Percentiles rank a stretch among this genome's conserved stretches.
These are phyloP conservation scores for Tylopilus balloui DNA, from an alignment of 768 basidiomycete genomes.

Conservation along the genomic window DNA sequence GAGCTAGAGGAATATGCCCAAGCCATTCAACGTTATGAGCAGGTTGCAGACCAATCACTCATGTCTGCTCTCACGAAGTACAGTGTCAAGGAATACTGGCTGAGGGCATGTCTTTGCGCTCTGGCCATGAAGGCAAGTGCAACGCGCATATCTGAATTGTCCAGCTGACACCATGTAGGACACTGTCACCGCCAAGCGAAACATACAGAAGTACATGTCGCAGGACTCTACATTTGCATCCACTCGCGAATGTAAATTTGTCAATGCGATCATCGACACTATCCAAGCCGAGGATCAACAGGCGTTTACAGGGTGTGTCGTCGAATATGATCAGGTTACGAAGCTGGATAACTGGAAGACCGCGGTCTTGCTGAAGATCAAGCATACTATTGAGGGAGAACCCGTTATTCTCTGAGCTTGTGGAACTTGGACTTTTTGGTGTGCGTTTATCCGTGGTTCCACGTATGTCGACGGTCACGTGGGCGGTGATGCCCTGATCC, in stretches of 20 bases:
- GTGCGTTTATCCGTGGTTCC: neutral
- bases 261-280: conserved; percentile 73
- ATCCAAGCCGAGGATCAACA: conserved; percentile 68
- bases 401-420: conserved; percentile 30
- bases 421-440: neutral
- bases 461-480: neutral
- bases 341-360: conserved; percentile 98
- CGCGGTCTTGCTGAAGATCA: conserved; percentile 81
- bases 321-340: conserved; percentile 86
- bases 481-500: neutral
- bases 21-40: conserved; percentile 86
- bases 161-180: conserved; percentile 50
- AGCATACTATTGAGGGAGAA: conserved; percentile 68
- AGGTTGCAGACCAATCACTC: conserved; percentile 83
- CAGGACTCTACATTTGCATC: conserved; percentile 82
- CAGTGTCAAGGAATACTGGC: conserved; percentile 97
- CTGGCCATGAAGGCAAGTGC: conserved; percentile 76
- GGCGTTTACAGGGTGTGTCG: conserved; percentile 76
- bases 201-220: conserved; percentile 69
- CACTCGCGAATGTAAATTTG: conserved; percentile 90
- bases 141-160: neutral
- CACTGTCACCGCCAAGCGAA: conserved; percentile 74
- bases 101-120: conserved; percentile 80
- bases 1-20: conserved; percentile 80
- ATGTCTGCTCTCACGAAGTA: conserved; percentile 88